Percentiles rank a stretch among this genome's conserved stretches.
phyloP scores from a whole-genome alignment of 2,329 filamentous ascomycete genomes.

The Neofusicoccum parvum region DNA sequence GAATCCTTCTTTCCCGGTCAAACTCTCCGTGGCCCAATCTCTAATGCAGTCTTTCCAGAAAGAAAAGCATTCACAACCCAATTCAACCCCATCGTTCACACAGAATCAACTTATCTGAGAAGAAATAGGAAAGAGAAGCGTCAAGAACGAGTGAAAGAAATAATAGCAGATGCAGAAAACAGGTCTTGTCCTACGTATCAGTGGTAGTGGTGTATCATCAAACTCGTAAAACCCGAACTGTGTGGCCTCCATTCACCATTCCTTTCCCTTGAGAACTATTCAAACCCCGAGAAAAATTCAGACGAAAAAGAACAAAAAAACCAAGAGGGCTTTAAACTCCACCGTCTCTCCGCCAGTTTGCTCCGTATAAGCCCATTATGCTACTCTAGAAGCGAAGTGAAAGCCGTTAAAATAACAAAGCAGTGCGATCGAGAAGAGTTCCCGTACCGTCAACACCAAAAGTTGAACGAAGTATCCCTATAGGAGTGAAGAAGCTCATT shows the following conservation, averaged over 20 bases:
- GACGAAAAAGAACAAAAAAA: background rate
- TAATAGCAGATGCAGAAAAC: background rate
- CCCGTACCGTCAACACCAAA: background rate
- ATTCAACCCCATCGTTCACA: background rate
- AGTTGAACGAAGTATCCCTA: background rate
- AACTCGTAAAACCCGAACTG: background rate
- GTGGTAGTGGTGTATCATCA: constrained; percentile 4
- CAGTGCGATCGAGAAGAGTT: background rate
- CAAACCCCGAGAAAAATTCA: background rate
- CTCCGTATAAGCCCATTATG: background rate
- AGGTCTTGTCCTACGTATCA: background rate
- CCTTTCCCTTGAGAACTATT: background rate
- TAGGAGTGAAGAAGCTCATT: background rate
- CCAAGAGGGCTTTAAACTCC: background rate
- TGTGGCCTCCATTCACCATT: background rate
- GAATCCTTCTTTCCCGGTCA: background rate
- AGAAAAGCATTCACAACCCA: background rate
- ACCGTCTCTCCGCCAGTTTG: background rate
- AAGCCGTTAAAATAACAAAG: background rate
- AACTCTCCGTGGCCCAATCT: background rate
- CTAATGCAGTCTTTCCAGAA: background rate
- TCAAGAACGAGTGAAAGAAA: background rate
- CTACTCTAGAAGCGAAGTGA: background rate
- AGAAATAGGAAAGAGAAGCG: background rate
- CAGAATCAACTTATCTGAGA: background rate